These are phyloP conservation scores for Papilionanthe hybrid DNA, from an alignment of 116 monocot species.

Conservation along the genomic window DNA sequence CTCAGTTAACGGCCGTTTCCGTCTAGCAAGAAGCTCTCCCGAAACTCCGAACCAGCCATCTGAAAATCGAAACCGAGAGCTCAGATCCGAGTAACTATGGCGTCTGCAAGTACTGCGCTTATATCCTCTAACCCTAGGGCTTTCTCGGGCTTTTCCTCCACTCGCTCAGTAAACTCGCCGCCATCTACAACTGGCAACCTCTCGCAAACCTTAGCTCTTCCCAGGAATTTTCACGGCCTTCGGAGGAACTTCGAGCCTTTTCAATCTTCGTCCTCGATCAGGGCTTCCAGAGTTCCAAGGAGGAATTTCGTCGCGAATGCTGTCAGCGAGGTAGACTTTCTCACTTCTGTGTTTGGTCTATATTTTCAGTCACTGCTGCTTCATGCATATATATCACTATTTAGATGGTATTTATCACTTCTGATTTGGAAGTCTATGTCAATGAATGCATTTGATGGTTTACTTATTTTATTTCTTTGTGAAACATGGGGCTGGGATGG, in stretches of 20 bases:
- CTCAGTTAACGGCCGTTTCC: too few species aligned
- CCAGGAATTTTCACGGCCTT: slow-evolving; percentile 34
- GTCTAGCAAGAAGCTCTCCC: too few species aligned
- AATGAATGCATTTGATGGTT: too few species aligned
- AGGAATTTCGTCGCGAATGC: slow-evolving; percentile 58
- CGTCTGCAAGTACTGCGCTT: slow-evolving; percentile 40
- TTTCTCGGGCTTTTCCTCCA: slow-evolving; percentile 14
- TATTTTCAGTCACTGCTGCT: not conserved
- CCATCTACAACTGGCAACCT: not conserved
- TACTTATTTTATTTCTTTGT: too few species aligned
- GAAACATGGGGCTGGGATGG: too few species aligned
- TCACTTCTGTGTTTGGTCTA: not conserved
- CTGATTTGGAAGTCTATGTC: too few species aligned
- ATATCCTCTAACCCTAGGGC: slow-evolving; percentile 20
- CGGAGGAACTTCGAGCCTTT: slow-evolving; percentile 13
- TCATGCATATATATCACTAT: too few species aligned
- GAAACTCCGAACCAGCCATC: too few species aligned
- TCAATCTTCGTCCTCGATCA: slow-evolving; percentile 13
- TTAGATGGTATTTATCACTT: too few species aligned
- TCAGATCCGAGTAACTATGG: slow-evolving; percentile 26
- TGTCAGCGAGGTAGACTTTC: slow-evolving; percentile 5
- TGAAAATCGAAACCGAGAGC: too few species aligned
- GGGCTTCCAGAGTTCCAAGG: slow-evolving; percentile 23
- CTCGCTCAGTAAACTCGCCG: slow-evolving; percentile 1
- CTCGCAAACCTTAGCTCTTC: slow-evolving; percentile 24